Base-by-base conservation (phyloP, 768 basidiomycete genomes). In the Boletus fagicola region DNA sequence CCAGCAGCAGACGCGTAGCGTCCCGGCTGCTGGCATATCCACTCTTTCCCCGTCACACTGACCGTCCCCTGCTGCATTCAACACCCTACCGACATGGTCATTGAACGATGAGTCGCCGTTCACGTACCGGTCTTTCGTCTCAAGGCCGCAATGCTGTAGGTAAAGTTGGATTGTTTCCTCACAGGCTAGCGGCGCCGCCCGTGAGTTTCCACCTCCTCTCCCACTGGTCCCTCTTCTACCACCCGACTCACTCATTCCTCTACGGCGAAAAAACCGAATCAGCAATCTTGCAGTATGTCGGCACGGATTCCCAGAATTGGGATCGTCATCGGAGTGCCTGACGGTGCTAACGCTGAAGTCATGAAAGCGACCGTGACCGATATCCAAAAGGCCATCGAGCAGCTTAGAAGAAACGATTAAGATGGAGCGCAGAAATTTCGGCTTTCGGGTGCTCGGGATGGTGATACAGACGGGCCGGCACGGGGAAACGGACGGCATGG, bases 281-380 rank as follows among this genome's bases (percentile, higher is more conserved):
- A 20, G 68, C 75, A 38, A 72, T 76, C 30, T 65, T 73, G 18
- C 63, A 28, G 2, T 62, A 65, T 57, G 54, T 15, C 24, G 65
- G 68, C 24, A 10, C 62, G 10, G 59, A 64, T 15, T 59, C 69
- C n/a, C 20, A 66, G 62, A 40, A 65, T 67, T 53, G 67, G 63
- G 16, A 68, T 76, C 18, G 60, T 62, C 24, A 59, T 58, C 31
- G 71, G 59, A 46, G 69, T 54, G 35, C 67, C 56, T 42, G 66
- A 51, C 51, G 49, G 39, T 45, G 58, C 39, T 30, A 63, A 80
- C 42, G 80, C 75, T 15, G 83, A 83, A 58, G 82, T 88, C 54
- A 92, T 96, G 90, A 83, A 83, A 38, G 90, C 87, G 2, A 95
- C 93, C 3, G 80, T 95, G 80, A 92, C 88, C 3, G 92, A 95